Evolutionary conservation across 208 protist genomes (phyloP), one percentile per base, ranked within the genome.

Genomic region (Trypanosoma vivax): DNA sequence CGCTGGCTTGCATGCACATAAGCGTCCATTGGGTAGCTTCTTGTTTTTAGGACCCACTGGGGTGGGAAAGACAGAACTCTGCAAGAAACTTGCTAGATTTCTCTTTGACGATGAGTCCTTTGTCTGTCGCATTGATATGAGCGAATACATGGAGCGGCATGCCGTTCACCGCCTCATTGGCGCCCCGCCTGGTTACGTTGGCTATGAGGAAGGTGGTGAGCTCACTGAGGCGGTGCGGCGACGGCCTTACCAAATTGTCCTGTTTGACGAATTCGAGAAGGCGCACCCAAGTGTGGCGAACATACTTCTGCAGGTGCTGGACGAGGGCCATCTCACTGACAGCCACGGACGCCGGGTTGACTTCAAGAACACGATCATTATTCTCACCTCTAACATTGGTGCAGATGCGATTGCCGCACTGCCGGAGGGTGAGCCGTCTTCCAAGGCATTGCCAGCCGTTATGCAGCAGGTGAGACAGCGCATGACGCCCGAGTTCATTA

Each of bases 191-290:
- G 98, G 98, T 34, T 99, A 99, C 68, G 92, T 99, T 9, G 98
- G 98, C 31, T 98, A 98, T 64, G 97, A 99, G 9, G 86, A 99
- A 59, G 98, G 97, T 29, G 98, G 98, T 19, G 84, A 98, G 73
- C 83, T 99, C 35, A 99, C 98, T 4, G 97, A 99, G 74, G 88
- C 96, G 6, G 95, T 99, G 11, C 86, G 96, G n/a, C 88, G 97
- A 9, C 88, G 96, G 27, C 96, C 97, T 1, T 98, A 99, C 77
- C 79, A 83, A 42, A 96, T 99, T 14, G 81, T 99, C 9, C 79
- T 99, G 2, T 97, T 99, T 41, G 98, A 99, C 61, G 98, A 99
- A 72, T 81, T 99, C 29, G 97, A 99, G 74, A 99, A 99, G 86
- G 98, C 97, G 7, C 98, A 99, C 72, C 87, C 76, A 38, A 85